Base-by-base conservation (phyloP, 106 monocot species). In the Dactylorhiza incarnata region DNA sequence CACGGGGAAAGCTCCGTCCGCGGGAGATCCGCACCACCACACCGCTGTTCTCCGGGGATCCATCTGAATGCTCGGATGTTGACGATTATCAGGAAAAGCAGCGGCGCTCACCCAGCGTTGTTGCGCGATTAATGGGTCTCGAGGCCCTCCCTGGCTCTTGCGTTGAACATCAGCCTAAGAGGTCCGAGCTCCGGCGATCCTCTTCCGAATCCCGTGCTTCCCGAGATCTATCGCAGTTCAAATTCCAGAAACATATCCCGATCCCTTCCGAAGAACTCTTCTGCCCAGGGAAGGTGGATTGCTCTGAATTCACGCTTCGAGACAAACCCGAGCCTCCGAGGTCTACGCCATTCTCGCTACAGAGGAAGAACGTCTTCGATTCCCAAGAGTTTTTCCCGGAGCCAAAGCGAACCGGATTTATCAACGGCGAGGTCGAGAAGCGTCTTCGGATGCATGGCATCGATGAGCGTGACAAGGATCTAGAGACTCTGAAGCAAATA, bases 121-220 rank as follows among this genome's bases (percentile, higher is more conserved):
- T 93, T 29, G 96, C 89, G 12, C 76, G 90, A 73, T 84, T 97
- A 7, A 97, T 97, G 96, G 96, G 96, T 4, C 87, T 97, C 45
- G 94, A 99, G 4, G 78, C 77, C 3, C 86, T 99, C 22, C 90
- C 95, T 6, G 81, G 17, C 43, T 47, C 59, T 22, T 48, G 49
- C 3, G 49, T 4, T 20, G 85, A 49, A 8, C 76, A 72, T 4
- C 26, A 71, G 29, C 54, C 48, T 7, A 80, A 81, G 70, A 73
- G 74, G 19, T 58, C 83, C 8, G 80, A 89, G 80, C 91, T 97
- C 45, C 81, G 91, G 50, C 82, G 96, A 71, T 97, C 93, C 2
- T 82, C 84, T 0, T 97, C 96, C 5, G 96, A 93, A 75, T 92
- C 95, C 12, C 80, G 96, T 20, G 87, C 77, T 25, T 67, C 82